Percentiles rank a stretch among this genome's conserved stretches.
Conservation (phyloP, 441 rosid genomes). For the Bruguiera hainesii region DNA sequence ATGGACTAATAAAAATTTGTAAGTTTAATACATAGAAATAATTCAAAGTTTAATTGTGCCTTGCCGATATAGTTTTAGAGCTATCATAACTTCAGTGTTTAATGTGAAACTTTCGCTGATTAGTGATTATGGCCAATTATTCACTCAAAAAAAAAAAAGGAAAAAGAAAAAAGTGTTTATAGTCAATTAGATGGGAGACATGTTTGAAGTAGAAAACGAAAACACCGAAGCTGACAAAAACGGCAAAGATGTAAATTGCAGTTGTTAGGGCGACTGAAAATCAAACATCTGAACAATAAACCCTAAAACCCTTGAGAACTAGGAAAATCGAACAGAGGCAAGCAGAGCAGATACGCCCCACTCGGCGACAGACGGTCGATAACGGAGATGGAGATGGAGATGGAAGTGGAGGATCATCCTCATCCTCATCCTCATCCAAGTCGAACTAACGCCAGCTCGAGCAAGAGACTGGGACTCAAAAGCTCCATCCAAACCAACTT, state of each 20-base stretch:
- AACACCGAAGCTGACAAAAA: not conserved
- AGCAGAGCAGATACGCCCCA: not conserved
- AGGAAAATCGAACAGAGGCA: not conserved
- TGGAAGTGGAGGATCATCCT: conserved; percentile 50
- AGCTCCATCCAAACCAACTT: conserved; percentile 84
- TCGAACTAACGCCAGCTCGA: not conserved
- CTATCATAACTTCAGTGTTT: too few species aligned
- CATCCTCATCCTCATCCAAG: conserved; percentile 13
- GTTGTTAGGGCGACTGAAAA: not conserved
- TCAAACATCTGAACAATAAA: not conserved
- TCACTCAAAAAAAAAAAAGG: too few species aligned
- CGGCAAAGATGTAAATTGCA: not conserved
- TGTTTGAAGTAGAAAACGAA: too few species aligned
- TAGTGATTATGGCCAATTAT: too few species aligned
- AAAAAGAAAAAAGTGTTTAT: too few species aligned
- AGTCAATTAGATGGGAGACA: too few species aligned
- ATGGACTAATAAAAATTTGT: too few species aligned
- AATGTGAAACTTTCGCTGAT: too few species aligned
- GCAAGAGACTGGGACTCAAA: conserved; percentile 59
- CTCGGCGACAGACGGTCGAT: conserved; percentile 32
- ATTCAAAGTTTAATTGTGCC: too few species aligned
- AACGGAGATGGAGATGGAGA: conserved; percentile 26
- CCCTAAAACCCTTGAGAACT: conserved; percentile 17
- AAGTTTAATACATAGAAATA: too few species aligned
- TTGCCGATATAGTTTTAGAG: too few species aligned